Evolutionary conservation across 2,329 filamentous ascomycete species (phyloP).

Genomic region (Fusarium tricinctum): DNA sequence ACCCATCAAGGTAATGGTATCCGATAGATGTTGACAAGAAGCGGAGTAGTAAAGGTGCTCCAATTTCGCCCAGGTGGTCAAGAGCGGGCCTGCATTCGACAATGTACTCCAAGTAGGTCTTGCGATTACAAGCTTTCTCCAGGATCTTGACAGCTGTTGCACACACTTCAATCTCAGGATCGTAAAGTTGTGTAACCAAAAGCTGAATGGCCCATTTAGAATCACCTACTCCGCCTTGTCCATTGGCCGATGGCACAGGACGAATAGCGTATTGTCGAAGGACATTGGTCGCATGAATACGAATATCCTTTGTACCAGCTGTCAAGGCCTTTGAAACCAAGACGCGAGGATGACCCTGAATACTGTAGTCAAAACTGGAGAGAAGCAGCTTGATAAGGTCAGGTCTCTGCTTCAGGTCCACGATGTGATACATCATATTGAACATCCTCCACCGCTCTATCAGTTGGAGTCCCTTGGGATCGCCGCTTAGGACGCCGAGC

Average conservation of each 20-base stretch:
- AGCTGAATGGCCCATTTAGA: slow-evolving; percentile 97
- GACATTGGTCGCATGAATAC: slow-evolving; percentile 89
- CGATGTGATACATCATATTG: slow-evolving; percentile 99
- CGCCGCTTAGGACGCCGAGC: slow-evolving; percentile 87
- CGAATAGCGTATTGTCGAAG: slow-evolving; percentile 86
- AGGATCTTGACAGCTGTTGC: slow-evolving; percentile 96
- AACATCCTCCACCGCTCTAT: slow-evolving; percentile 98
- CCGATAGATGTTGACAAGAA: slow-evolving; percentile 97
- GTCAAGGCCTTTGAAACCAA: slow-evolving; percentile 95
- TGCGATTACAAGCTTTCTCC: slow-evolving; percentile 96
- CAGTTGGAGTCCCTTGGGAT: slow-evolving; percentile 86
- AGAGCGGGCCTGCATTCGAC: slow-evolving; percentile 95
- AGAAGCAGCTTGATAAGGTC: slow-evolving; percentile 92
- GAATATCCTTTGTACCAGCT: slow-evolving; percentile 89
- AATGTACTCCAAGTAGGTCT: slow-evolving; percentile 91
- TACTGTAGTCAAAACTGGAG: slow-evolving; percentile 90
- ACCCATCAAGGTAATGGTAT: slow-evolving; percentile 95
- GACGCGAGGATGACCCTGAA: slow-evolving; percentile 90
- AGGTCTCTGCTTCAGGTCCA: slow-evolving; percentile 89
- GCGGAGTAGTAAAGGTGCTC: slow-evolving; percentile 89
- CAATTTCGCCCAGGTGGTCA: slow-evolving; percentile 96
- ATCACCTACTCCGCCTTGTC: slow-evolving; percentile 66
- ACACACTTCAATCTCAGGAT: slow-evolving; percentile 96
- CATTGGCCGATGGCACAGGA: slow-evolving; percentile 56
- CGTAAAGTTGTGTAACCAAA: slow-evolving; percentile 97